phyloP scores from a whole-genome alignment of 148 eudicot genomes.

The Heliamphora exappendiculata region DNA sequence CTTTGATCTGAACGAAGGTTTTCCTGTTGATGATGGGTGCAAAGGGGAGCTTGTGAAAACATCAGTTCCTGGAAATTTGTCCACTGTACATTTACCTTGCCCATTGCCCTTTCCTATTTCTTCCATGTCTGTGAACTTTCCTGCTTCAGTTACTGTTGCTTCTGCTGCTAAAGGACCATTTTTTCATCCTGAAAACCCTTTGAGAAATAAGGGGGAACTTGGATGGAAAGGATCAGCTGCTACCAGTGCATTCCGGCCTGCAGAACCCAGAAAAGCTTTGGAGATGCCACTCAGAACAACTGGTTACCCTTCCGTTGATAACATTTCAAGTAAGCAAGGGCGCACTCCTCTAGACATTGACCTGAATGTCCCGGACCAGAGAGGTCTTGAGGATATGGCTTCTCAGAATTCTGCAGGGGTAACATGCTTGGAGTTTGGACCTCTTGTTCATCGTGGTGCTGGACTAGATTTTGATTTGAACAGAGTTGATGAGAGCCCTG shows the following conservation, averaged over 20 bases:
- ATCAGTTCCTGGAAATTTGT: slow-evolving; percentile 11
- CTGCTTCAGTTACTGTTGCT: slow-evolving; percentile 35
- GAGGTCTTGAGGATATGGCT: slow-evolving; percentile 42
- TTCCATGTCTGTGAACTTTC: slow-evolving; percentile 11
- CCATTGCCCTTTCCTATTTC: slow-evolving; percentile 22
- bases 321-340: slow-evolving; percentile 30
- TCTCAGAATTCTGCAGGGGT: slow-evolving; percentile 26
- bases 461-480: slow-evolving; percentile 83
- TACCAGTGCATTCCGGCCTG: slow-evolving; percentile 92
- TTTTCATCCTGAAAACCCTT: slow-evolving; percentile 55
- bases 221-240: slow-evolving; percentile 96
- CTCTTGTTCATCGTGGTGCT: slow-evolving; percentile 23
- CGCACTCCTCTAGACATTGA: slow-evolving; percentile 68
- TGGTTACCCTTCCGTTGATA: slow-evolving; percentile 23
- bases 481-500: slow-evolving; percentile 54
- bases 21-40: slow-evolving; percentile 24
- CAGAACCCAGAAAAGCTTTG: slow-evolving; percentile 61
- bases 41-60: slow-evolving; percentile 14
- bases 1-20: slow-evolving; percentile 36
- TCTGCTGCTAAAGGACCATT: slow-evolving; percentile 71
- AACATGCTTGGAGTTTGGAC: slow-evolving; percentile 17
- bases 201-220: slow-evolving; percentile 54
- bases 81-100: slow-evolving; percentile 12
- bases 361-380: slow-evolving; percentile 78
- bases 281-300: slow-evolving; percentile 28